Evolutionary conservation across 2,329 filamentous ascomycete species (phyloP).

Genomic region (Periconia sp.): DNA sequence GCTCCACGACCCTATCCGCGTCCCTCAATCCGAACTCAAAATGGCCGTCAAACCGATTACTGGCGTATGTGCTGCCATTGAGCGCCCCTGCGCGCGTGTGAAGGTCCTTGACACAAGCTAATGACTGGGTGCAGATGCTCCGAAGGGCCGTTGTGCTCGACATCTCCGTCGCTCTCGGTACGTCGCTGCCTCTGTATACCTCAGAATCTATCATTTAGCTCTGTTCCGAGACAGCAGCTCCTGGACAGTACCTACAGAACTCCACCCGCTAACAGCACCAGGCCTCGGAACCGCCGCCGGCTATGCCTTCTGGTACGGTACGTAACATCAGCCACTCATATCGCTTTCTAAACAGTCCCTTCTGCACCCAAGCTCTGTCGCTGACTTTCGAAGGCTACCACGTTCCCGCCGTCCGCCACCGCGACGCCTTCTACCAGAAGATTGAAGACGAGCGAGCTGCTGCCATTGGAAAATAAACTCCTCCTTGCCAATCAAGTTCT

Average conservation of each 20-base stretch:
- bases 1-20: constrained; percentile 36
- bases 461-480: constrained; percentile 46
- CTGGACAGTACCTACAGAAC: too few relatives aligned
- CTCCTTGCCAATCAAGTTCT: constrained; percentile 24
- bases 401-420: constrained; percentile 67
- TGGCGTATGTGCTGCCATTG: constrained; percentile 54
- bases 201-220: too few relatives aligned
- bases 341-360: too few relatives aligned
- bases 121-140: constrained; percentile 62
- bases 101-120: constrained; percentile 23
- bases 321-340: constrained; percentile 37
- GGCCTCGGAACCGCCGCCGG: constrained; percentile 68
- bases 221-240: too few relatives aligned
- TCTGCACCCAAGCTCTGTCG: too few relatives aligned
- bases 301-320: constrained; percentile 73
- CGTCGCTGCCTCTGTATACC: too few relatives aligned
- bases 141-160: constrained; percentile 70
- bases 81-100: constrained; percentile 12
- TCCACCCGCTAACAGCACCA: constrained; percentile 45
- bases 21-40: constrained; percentile 27
- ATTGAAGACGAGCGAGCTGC: constrained; percentile 66
- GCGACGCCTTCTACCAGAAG: constrained; percentile 68
- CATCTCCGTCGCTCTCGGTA: constrained; percentile 70
- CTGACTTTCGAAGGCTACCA: constrained; percentile 61
- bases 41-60: constrained; percentile 59